Evolutionary conservation across 2,329 filamentous ascomycete species (phyloP), one percentile per base, ranked within the genome.

Genomic region (Geosmithia flava): DNA sequence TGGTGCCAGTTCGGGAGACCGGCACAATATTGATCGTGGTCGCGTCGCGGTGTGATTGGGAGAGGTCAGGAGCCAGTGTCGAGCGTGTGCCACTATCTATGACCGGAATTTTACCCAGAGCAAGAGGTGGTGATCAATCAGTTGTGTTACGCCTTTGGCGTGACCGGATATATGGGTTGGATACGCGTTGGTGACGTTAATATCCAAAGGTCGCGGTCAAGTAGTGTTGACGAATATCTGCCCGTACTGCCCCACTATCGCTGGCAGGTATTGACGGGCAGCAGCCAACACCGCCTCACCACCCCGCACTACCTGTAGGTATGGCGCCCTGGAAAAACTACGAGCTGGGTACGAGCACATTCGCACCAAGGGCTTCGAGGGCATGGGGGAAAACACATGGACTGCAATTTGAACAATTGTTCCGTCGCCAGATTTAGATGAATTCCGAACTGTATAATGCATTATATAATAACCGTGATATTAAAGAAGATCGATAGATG

Each of bases 1-100:
- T 61, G 20, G 47, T 47, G 49, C 23, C 8, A 27, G 8, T 19
- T 40, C 3, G 30, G 29, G 3, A 8, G 19, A 15, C 27, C 20
- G 7, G 15, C 33, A 37, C 33, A 16, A 37, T 37, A 13, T 37
- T 37, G 33, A 37, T 37, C 15, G 15, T 37, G 33, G 33, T 37
- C 33, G 11, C 33, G 33, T 37, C 33, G 33, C 33, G 11, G 11
- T 37, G 33, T 16, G 11, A 16, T 37, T 11, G 15, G n/a, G n/a
- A 37, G 33, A 16, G 33, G 15, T 13, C 33, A 37, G 33, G 11
- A 13, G 33, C 10, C 33, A 16, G 33, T 37, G 11, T 13, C 15
- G 13, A 37, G 15, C 15, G 15, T 16, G 33, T 6, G 33, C 6
- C 11, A 11, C 13, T 37, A 3, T 37, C 5, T 16, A 11, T 3